Evolutionary conservation across 768 basidiomycete species (phyloP).

Genomic region (Lactarius vividus): DNA sequence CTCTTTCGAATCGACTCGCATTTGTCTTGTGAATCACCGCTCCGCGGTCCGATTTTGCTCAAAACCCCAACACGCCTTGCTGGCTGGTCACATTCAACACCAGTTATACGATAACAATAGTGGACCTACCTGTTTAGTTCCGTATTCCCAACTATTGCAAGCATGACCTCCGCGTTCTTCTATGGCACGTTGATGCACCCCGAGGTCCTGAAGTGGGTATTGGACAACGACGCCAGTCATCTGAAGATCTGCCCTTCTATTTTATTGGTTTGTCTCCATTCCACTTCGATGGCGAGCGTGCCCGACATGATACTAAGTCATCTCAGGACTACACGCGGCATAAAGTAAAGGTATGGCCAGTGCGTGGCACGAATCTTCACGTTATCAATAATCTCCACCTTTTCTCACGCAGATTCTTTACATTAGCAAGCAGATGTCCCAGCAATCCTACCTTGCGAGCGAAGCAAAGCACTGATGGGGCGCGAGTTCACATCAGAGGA

Average conservation of each 20-base stretch:
- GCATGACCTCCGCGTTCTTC: constrained; percentile 64
- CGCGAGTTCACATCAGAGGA: constrained; percentile 58
- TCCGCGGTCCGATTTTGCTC: neutral
- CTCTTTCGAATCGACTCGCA: too few species aligned
- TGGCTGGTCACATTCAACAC: neutral
- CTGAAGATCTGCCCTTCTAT: constrained; percentile 73
- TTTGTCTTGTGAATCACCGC: too few species aligned
- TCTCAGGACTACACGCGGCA: constrained; percentile 77
- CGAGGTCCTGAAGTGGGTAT: constrained; percentile 74
- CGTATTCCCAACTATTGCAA: neutral
- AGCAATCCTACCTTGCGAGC: constrained; percentile 62
- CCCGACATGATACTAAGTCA: neutral
- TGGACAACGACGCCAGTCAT: constrained; percentile 61
- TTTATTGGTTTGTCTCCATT: constrained; percentile 52
- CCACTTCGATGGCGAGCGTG: neutral
- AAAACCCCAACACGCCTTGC: too few species aligned
- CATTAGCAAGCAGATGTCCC: constrained; percentile 74
- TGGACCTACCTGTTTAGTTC: neutral
- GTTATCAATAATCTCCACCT: neutral
- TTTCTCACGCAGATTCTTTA: neutral
- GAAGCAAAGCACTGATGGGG: constrained; percentile 39
- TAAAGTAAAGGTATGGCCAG: constrained; percentile 56
- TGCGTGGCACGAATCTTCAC: neutral
- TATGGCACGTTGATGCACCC: constrained; percentile 93
- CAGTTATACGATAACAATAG: neutral